Evolutionary conservation across 345 rosid species (phyloP), one percentile per base, ranked within the genome.

Genomic region (Lepidium didymum): DNA sequence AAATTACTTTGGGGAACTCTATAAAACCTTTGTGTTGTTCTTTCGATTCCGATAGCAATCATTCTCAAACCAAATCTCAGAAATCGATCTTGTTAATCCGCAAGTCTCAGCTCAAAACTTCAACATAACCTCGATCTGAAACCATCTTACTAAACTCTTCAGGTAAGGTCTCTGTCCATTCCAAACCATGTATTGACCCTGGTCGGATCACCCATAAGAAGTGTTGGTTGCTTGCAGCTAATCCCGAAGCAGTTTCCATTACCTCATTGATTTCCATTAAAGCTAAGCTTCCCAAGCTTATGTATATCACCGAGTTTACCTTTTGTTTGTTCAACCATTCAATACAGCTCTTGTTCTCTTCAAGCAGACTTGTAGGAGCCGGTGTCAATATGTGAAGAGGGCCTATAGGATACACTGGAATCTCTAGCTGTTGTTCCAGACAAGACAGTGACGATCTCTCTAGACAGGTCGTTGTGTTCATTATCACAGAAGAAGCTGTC

Each of bases 201-300:
- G 69, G 73, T 3, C 69, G 25, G 5, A 78, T 70, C 59, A 70
- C 76, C 78, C 78, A 78, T 10, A 78, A 60, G 66, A 74, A 74
- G 10, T 46, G 21, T 46, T 73, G 73, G 55, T 74, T 65, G 69
- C 76, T 78, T 10, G 16, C 31, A 52, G 21, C 76, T 23, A 78
- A 55, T 7, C 76, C 81, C 8, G 13, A 51, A 34, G 69, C 79
- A 14, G 21, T 62, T n/a, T 70, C 76, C 67, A 49, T 44, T 59
- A 62, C 52, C 14, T 69, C 79, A 1, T 49, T 56, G 31, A 57
- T 1, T 9, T 69, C 71, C 62, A 75, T 54, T 34, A 76, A 62
- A 47, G 56, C 62, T 46, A 79, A 37, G 55, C 85, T 86, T 29
- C 96, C 96, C 29, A 89, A 80, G 70, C 90, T 71, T 40, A 89